phyloP scores from a whole-genome alignment of 2,329 filamentous ascomycete species.

The Gyromitra esculenta region DNA sequence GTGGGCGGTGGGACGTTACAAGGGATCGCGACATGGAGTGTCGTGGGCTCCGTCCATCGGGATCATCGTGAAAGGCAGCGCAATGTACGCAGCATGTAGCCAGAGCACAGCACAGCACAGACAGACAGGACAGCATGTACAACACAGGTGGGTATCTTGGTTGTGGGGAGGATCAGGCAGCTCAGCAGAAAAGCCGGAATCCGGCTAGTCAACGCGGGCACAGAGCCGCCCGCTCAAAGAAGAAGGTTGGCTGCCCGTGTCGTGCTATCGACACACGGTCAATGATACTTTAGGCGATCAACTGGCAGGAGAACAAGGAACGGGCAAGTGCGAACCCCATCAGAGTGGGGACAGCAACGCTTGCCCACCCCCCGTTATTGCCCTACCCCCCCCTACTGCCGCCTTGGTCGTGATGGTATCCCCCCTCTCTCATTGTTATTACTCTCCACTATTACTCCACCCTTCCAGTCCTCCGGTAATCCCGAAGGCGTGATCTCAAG shows the following conservation, averaged over 20 bases:
- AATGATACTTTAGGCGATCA: conserved; percentile 30
- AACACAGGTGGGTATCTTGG: no score
- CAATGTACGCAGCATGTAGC: background rate
- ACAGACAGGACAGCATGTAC: background rate
- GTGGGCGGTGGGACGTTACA: conserved; percentile 7
- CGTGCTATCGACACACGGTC: background rate
- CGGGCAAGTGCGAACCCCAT: background rate
- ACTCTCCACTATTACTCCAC: background rate
- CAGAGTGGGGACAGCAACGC: conserved; percentile 5
- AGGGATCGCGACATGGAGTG: conserved; percentile 15
- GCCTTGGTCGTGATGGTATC: background rate
- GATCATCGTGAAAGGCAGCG: conserved; percentile 18
- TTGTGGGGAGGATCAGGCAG: no score
- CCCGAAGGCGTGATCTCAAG: background rate
- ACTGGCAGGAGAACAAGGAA: background rate
- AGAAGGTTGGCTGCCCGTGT: conserved; percentile 12
- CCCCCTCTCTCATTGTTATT: conserved; percentile 14
- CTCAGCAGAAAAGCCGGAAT: no score
- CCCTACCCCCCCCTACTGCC: background rate
- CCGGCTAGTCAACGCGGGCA: background rate
- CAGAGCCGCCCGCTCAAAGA: conserved; percentile 9
- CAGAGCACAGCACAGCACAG: no score
- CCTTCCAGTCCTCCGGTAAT: background rate
- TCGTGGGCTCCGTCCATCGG: conserved; percentile 5
- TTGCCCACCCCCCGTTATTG: background rate